A percentile compares a stretch with the other conserved stretches of the same genome.
phyloP scores from a whole-genome alignment of 2,329 filamentous ascomycete species.

The Aschersonia sp. region DNA sequence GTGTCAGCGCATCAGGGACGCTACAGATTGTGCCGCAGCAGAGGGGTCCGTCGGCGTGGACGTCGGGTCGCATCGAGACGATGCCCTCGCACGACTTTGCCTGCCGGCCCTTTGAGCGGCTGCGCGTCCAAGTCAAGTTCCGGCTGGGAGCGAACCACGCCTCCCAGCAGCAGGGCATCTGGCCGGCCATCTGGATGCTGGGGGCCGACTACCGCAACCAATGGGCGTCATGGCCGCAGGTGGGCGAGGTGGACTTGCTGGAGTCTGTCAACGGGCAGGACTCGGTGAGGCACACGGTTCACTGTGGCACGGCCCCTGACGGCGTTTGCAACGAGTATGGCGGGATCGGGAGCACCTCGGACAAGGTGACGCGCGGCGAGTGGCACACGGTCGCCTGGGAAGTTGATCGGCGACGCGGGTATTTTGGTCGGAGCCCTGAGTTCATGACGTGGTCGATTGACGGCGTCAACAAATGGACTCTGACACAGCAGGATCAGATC shows the following conservation, averaged over 20 bases:
- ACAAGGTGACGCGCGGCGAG: conserved; percentile 10
- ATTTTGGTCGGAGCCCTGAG: conserved; percentile 11
- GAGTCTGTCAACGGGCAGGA: conserved; percentile 25
- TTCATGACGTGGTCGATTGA: conserved; percentile 21
- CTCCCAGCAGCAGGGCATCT: conserved; percentile 22
- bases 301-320: conserved; percentile 24
- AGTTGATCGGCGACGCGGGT: conserved; percentile 13
- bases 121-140: conserved; percentile 24
- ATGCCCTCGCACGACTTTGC: conserved; percentile 16
- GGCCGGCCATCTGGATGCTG: conserved; percentile 32
- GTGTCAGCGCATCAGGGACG: conserved; percentile 18
- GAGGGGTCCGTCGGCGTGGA: conserved; percentile 17
- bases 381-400: conserved; percentile 19
- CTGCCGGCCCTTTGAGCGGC: conserved; percentile 15
- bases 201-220: conserved; percentile 22
- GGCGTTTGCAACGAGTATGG: conserved; percentile 26
- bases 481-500: conserved; percentile 12
- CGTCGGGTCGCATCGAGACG: conserved; percentile 29
- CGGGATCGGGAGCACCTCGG: conserved; percentile 13
- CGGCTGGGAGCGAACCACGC: conserved; percentile 16
- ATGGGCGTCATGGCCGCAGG: conserved; percentile 24
- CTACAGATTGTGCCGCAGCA: conserved; percentile 19
- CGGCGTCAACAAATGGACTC: conserved; percentile 11
- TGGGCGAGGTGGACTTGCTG: conserved; percentile 30
- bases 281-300: conserved; percentile 20